phyloP scores from a whole-genome alignment of 2,329 filamentous ascomycete species.

The Talaromyces atroroseus region DNA sequence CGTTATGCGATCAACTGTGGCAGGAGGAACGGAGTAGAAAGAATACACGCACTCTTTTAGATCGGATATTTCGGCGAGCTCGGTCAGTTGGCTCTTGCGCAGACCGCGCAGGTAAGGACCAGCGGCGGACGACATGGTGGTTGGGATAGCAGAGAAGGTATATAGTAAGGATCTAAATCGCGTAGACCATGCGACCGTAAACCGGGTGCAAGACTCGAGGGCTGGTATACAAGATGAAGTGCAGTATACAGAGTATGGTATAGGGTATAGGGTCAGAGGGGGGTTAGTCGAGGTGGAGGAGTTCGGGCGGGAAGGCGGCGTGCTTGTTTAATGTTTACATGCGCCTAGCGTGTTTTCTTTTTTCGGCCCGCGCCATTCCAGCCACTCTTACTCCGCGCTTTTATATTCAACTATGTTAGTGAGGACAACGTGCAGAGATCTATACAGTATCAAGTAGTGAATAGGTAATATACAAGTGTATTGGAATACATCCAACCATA shows the following conservation, averaged over 20 bases:
- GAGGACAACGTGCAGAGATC: not conserved
- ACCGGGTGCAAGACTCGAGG: not conserved
- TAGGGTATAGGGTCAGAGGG: not conserved
- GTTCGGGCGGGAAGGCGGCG: constrained; percentile 3
- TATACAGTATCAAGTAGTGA: not conserved
- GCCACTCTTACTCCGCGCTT: not conserved
- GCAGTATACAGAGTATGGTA: not conserved
- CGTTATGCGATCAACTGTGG: no score
- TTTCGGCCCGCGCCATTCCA: constrained; percentile 14
- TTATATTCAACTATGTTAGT: no score
- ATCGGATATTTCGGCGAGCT: constrained; percentile 66
- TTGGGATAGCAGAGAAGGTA: constrained; percentile 5
- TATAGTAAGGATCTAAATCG: constrained; percentile 31
- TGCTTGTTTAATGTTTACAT: constrained; percentile 35
- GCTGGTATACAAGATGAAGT: not conserved
- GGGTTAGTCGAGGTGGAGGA: not conserved
- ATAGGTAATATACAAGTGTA: not conserved
- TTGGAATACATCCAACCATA: not conserved
- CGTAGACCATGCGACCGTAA: constrained; percentile 44
- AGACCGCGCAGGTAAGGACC: constrained; percentile 73
- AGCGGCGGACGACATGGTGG: constrained; percentile 51
- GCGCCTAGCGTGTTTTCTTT: constrained; percentile 18
- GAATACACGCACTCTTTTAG: constrained; percentile 61
- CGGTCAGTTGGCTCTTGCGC: constrained; percentile 73
- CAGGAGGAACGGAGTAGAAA: no score